A percentile compares a stretch with the other conserved stretches of the same genome.
Conservation (phyloP, 768 basidiomycete genomes). For the Amanita rubescens region DNA sequence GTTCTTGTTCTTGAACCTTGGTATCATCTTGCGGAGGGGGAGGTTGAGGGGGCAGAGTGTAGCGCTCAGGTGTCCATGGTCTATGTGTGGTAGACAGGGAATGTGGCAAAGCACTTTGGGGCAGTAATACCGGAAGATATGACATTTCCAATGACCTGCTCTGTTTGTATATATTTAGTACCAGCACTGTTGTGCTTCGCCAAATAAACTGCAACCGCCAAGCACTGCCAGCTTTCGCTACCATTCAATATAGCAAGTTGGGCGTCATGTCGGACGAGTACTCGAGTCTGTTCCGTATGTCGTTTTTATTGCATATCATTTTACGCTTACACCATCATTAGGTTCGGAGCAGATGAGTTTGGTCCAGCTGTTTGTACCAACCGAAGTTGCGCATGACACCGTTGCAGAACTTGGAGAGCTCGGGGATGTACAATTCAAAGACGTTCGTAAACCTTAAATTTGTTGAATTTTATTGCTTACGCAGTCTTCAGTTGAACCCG, state of each 20-base stretch:
- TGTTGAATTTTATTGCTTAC: slow-evolving; percentile 3
- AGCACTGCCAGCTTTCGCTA: background rate
- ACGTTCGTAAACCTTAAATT: slow-evolving; percentile 44
- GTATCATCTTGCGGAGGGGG: slow-evolving; percentile 72
- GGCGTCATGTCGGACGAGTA: slow-evolving; percentile 68
- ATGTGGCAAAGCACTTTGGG: slow-evolving; percentile 31
- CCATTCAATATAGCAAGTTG: no score
- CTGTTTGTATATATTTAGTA: background rate
- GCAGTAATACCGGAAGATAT: slow-evolving; percentile 49
- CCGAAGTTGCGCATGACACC: slow-evolving; percentile 96
- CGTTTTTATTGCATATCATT: background rate
- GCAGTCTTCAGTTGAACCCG: slow-evolving; percentile 69
- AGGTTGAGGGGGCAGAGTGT: slow-evolving; percentile 70
- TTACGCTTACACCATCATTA: slow-evolving; percentile 23
- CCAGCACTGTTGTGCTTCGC: background rate
- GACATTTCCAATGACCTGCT: background rate
- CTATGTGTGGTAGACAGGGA: slow-evolving; percentile 30
- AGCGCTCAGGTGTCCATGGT: slow-evolving; percentile 73
- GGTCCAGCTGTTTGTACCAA: slow-evolving; percentile 94
- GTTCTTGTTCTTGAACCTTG: slow-evolving; percentile 69
- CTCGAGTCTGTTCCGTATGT: slow-evolving; percentile 78
- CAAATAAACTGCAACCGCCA: background rate
- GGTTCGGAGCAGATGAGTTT: slow-evolving; percentile 98
- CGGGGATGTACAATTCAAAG: slow-evolving; percentile 95
- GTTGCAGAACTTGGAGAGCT: slow-evolving; percentile 93